Evolutionary conservation across 2,329 filamentous ascomycete species (phyloP), one percentile per base, ranked within the genome.

Genomic region (Colletotrichum sp.): DNA sequence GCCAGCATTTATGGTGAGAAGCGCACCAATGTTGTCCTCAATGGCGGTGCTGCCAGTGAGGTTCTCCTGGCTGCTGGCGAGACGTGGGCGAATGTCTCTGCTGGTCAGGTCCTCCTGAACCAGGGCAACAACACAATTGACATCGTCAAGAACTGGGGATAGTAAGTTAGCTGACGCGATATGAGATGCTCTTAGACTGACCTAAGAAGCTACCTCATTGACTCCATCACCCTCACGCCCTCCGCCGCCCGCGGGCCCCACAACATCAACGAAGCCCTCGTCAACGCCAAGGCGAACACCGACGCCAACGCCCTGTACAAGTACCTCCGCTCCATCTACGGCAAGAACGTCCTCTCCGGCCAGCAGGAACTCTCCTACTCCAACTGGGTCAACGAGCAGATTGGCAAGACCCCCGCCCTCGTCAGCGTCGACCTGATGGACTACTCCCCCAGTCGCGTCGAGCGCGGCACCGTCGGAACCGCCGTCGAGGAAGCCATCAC

Each of bases 131-230:
- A 89, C 80, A 88, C 84, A 0, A 85, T 88, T 66, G 81, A 87
- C 52, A 84, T 89, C 59, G 83, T 86, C 69, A 86, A 79, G 80
- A 87, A 88, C 80, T 89, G 87, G 87, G 87, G 87, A 72, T 89
- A 86, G 86, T 85, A 80, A 74, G 79, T 73, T 26, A 1, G 8
- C 13, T 16, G 28, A 18, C 14, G 10, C n/a, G 10, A 16, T 4
- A 24, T 24, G n/a, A 13, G 3, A 21, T 5, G n/a, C 8, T 28
- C 52, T 13, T 16, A 8, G 13, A 21, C 26, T 71, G 38, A 67
- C 28, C 21, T 9, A 0, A 4, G 13, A 67, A 82, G 80, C 79
- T 86, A 86, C 77, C 83, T 88, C 26, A 85, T 87, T 68, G 87
- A 89, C 77, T 83, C 83, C 69, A 85, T 89, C 77, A 83, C 79